Evolutionary conservation across 2,329 filamentous ascomycete species (phyloP), one percentile per base, ranked within the genome.

Genomic region (Didymella arachidicola): DNA sequence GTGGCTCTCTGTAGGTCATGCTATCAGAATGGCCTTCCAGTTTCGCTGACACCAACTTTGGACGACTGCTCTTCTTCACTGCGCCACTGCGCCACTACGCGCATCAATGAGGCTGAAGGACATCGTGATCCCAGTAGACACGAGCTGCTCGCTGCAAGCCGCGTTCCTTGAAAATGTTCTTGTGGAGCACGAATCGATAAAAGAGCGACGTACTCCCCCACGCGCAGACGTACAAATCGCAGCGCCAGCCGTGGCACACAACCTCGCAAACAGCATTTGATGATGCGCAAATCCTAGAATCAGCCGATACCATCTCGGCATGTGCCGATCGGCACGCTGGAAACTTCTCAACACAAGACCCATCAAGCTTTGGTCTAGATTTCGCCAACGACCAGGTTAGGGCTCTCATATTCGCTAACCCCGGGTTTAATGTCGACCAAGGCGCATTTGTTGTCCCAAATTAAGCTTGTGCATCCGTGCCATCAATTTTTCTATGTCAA

Each of bases 11-110:
- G 50, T 58, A 32, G 59, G 59, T 11, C 16, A 30, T 5, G 59
- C 59, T 3, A 55, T 58, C 39, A 46, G 59, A 10, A 61, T 59
- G 50, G 59, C 59, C 11, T 52, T 61, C 4, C 54, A 61, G 46
- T 54, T 61, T 38, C 50, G 55, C 11, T 61, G 59, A 55, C 50
- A 53, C n/a, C 54, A 61, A 27, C 29, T 52, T 18, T 42, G 54
- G 11, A 43, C 32, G 50, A 18, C 18, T 61, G 7, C 54, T 61
- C 29, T 47, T 61, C 14, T 61, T 58, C 19, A 54, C 59, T n/a
- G 50, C 41, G 7, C 46, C 54, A 29, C 59, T n/a, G 50, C 41
- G 7, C 46, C 54, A 29, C 32, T 61, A 19, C 49, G 49, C 8
- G 39, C 54, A 29, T 61, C 59, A 8, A 32, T 46, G 10, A 39